Evolutionary conservation across 1,139 yeast genomes (phyloP), one percentile per base, ranked within the genome.

Genomic region (Blastobotrys persicus): DNA sequence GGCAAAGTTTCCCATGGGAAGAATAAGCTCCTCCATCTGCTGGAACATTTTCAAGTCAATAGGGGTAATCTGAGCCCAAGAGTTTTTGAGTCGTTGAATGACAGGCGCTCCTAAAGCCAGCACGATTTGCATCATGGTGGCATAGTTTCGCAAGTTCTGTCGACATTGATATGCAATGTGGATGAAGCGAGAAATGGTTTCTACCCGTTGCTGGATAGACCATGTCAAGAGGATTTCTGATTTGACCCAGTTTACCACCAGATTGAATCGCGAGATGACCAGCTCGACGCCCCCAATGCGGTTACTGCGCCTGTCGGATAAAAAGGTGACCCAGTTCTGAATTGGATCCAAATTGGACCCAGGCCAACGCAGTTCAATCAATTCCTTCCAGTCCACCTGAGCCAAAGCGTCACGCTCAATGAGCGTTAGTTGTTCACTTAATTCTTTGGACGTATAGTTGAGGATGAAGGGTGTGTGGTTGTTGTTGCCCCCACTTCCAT

Each of bases 341-440:
- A 83, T 83, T 0, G 91, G 85, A 1, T 76, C 57, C 42, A 86
- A 70, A 55, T 79, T 79, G 2, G 44, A 31, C 14, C 51, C 51
- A 9, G 42, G 46, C 89, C 95, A 86, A 51, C 81, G 77, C 56
- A 87, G 70, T 59, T 88, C 94, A 48, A 91, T 76, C 47, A 91
- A 74, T 59, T 88, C 96, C 62, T 83, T 84, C 98, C 98, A 91
- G 65, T 91, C 98, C 42, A 92, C 78, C 59, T 88, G 96, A 48
- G 81, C 78, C 32, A 91, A 67, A 47, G 91, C 79, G 65, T 91
- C 98, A 49, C 83, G 75, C 65, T 92, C 98, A 56, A 92, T 86
- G 47, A 86, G 65, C 0, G 98, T 91, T 67, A 92, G 75, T 60
- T 91, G 97, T 50, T 81, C 77, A 4, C 95, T 88, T 37, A 92